Percentiles rank a stretch among this genome's conserved stretches.
Conservation (phyloP, 1,139 yeast genomes). For the Taphrina sp. region DNA sequence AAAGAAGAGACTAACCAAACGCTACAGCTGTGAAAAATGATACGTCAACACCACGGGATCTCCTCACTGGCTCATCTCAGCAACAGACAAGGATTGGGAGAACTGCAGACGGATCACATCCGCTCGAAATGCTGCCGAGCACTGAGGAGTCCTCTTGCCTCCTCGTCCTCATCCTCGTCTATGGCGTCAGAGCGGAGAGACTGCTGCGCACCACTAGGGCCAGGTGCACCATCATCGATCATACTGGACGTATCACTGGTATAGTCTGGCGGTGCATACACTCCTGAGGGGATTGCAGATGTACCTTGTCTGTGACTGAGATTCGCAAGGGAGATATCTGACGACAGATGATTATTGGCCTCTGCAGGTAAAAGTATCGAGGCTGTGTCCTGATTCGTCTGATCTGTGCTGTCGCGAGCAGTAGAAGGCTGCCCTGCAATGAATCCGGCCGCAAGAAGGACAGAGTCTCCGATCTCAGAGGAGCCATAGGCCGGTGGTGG, state of each 20-base stretch:
- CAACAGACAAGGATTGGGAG: no score
- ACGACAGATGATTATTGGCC: conserved; percentile 1
- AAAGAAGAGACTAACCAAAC: no score
- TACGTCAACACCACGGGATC: no score
- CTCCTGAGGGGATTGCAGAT: neutral
- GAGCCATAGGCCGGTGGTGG: conserved; percentile 70
- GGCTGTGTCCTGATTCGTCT: neutral
- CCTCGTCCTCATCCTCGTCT: conserved; percentile 1
- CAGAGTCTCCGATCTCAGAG: conserved; percentile 17
- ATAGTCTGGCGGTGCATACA: conserved; percentile 12
- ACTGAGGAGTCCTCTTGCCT: no score
- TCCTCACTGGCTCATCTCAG: no score
- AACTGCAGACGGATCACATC: no score
- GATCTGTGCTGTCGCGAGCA: neutral
- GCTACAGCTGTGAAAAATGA: no score
- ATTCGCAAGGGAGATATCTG: conserved; percentile 24
- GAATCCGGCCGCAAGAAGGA: conserved; percentile 30
- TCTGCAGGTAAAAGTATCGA: neutral
- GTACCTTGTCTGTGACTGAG: conserved; percentile 17
- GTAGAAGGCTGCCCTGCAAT: conserved; percentile 18
- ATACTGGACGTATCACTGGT: conserved; percentile 16
- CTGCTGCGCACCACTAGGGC: conserved; percentile 10
- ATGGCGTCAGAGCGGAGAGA: conserved; percentile 4
- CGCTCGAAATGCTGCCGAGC: no score
- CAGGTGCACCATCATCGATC: conserved; percentile 19